phyloP scores from a whole-genome alignment of 257 asterid genomes.

The Handroanthus guayacan region DNA sequence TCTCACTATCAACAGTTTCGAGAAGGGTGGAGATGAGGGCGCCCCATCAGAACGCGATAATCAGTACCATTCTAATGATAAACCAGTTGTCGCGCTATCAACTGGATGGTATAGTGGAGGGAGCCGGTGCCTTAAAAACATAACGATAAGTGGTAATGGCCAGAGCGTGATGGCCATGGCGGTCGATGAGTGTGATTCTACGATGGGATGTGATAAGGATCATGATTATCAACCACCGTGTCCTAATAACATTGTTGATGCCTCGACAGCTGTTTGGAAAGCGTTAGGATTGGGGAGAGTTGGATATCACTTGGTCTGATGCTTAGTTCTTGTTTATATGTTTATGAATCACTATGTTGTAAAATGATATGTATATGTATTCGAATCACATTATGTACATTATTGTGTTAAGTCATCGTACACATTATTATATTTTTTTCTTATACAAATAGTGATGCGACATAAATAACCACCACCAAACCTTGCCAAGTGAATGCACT shows the following conservation, averaged over 20 bases:
- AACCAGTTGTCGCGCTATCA: constrained; percentile 51
- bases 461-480: no score
- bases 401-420: no score
- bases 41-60: constrained; percentile 52
- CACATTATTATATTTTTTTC: no score
- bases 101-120: constrained; percentile 55
- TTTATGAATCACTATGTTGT: neutral
- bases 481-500: no score
- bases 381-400: neutral
- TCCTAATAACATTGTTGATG: constrained; percentile 56
- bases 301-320: constrained; percentile 56
- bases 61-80: constrained; percentile 47
- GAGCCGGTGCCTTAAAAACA: constrained; percentile 42
- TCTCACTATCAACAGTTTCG: constrained; percentile 54
- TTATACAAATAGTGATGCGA: no score
- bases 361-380: neutral
- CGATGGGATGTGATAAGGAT: constrained; percentile 53
- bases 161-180: constrained; percentile 46
- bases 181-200: constrained; percentile 59
- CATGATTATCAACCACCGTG: constrained; percentile 63
- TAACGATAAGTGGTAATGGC: constrained; percentile 44
- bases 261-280: constrained; percentile 55
- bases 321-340: constrained; percentile 25
- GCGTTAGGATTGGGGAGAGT: constrained; percentile 54
- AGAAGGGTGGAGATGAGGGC: constrained; percentile 57